Evolutionary conservation across 2,329 filamentous ascomycete genomes (phyloP).

Genomic region (Coniochaeta sp.): DNA sequence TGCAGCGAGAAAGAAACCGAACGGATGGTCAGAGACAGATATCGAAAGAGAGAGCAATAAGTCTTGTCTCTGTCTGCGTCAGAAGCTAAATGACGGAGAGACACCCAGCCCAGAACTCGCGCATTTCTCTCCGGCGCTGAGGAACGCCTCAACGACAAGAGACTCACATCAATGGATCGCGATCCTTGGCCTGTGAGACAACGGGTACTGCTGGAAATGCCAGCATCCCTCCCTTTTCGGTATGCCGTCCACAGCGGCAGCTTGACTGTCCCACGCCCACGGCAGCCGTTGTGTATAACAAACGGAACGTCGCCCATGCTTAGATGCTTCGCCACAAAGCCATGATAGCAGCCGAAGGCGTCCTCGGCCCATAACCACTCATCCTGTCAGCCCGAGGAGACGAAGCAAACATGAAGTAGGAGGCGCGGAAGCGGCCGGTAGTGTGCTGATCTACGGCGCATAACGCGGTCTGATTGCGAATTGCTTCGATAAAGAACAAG

Average conservation of each 20-base stretch:
- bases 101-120: not conserved
- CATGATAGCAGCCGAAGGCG: not conserved
- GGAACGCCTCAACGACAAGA: not conserved
- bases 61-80: not conserved
- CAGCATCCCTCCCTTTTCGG: not conserved
- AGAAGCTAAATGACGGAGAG: not conserved
- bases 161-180: not conserved
- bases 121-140: not conserved
- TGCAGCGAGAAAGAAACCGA: not conserved
- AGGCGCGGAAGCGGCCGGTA: not conserved
- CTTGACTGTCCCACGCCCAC: not conserved
- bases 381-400: not conserved
- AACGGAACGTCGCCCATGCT: not conserved
- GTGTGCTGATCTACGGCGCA: not conserved
- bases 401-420: not conserved
- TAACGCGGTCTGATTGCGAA: too few species aligned
- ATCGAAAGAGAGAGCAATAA: not conserved
- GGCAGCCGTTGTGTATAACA: not conserved
- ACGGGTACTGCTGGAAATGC: not conserved
- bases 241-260: not conserved
- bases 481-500: too few species aligned
- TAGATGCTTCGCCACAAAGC: not conserved
- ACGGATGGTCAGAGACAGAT: not conserved
- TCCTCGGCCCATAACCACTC: not conserved
- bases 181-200: not conserved